phyloP scores from a whole-genome alignment of 1,139 yeast species.

The Pichia sp. region DNA sequence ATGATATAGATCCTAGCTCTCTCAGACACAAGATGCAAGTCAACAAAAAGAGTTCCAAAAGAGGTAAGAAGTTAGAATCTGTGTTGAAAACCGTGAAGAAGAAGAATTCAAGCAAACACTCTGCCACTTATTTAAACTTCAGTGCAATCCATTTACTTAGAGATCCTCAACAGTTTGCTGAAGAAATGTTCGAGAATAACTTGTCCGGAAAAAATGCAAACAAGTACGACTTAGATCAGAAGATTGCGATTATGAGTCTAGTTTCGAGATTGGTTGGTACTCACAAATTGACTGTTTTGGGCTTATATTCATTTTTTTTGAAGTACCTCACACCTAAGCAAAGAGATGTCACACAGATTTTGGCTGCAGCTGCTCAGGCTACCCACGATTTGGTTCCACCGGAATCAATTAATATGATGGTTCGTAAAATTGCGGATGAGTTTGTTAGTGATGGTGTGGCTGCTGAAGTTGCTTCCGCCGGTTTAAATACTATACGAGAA shows the following conservation, averaged over 20 bases:
- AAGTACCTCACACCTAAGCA: constrained; percentile 93
- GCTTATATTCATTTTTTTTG: constrained; percentile 80
- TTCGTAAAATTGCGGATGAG: constrained; percentile 92
- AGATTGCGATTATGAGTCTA: constrained; percentile 79
- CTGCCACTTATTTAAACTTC: constrained; percentile 81
- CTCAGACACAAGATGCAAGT: constrained; percentile 77
- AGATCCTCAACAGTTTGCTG: constrained; percentile 98
- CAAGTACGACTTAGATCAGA: constrained; percentile 79
- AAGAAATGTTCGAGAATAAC: constrained; percentile 67
- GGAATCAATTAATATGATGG: constrained; percentile 71
- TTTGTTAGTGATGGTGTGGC: constrained; percentile 98
- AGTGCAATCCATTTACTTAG: constrained; percentile 89
- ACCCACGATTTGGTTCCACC: constrained; percentile 97
- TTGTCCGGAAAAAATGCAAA: constrained; percentile 59
- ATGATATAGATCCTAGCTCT: constrained; percentile 63
- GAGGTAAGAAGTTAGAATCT: constrained; percentile 70
- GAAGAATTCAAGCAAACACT: constrained; percentile 49
- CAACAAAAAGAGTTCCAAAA: constrained; percentile 76
- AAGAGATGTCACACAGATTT: constrained; percentile 85
- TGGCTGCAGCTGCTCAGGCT: constrained; percentile 97
- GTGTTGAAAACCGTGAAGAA: constrained; percentile 68
- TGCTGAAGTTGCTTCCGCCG: constrained; percentile 96
- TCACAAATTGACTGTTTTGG: constrained; percentile 85
- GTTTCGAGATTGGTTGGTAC: constrained; percentile 87
- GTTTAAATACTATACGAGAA: constrained; percentile 90